Conservation (phyloP, 2,329 filamentous ascomycete species). For the Rutstroemia sydowiana region DNA sequence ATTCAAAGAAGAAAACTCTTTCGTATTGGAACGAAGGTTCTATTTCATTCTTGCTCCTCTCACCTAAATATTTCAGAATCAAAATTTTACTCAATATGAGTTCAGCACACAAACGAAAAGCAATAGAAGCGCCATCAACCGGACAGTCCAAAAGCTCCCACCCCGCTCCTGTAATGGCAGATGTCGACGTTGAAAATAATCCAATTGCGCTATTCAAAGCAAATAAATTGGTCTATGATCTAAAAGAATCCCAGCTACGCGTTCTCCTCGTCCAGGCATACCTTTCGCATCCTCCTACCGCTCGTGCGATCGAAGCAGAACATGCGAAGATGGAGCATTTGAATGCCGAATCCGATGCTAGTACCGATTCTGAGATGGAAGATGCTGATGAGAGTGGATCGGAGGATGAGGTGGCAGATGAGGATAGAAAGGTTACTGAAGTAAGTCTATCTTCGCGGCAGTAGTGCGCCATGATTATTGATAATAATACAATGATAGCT, state of each 20-base stretch:
- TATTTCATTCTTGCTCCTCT: no score
- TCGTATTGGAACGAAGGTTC: no score
- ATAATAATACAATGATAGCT: background rate
- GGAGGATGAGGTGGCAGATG: background rate
- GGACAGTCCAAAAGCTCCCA: no score
- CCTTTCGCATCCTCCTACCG: background rate
- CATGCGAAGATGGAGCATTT: constrained; percentile 7
- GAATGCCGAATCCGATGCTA: background rate
- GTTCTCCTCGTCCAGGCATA: constrained; percentile 8
- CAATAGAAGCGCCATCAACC: no score
- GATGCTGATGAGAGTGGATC: background rate
- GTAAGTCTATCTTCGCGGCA: background rate
- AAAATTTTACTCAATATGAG: no score
- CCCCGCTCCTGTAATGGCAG: no score
- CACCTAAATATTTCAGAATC: no score
- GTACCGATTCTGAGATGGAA: background rate
- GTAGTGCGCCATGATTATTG: no score
- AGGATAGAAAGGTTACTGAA: constrained; percentile 2
- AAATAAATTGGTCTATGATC: constrained; percentile 5
- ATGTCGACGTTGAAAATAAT: no score
- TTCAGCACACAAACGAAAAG: no score
- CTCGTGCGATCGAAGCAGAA: constrained; percentile 2
- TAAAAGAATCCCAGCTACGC: constrained; percentile 7
- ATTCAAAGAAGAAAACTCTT: no score
- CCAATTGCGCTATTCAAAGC: background rate